These are phyloP conservation scores for Sporisorium sorghi DNA, from an alignment of 1,284 basidiomycete species.

Conservation along the genomic window DNA sequence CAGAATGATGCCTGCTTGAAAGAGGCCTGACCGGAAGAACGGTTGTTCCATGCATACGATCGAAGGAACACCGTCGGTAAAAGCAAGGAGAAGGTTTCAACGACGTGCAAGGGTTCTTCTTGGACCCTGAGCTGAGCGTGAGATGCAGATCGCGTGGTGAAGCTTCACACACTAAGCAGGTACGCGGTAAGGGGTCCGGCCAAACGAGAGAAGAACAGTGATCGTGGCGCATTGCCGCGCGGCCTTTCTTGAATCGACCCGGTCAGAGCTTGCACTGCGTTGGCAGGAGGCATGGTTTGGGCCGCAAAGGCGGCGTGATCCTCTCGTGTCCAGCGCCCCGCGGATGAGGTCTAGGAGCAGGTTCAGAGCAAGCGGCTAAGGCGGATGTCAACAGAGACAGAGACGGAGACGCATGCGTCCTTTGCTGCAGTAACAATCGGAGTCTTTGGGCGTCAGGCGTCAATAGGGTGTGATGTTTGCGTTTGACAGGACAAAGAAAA, in stretches of 20 bases:
- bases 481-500: background rate
- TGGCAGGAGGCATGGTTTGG: no score
- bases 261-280: no score
- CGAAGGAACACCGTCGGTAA: background rate
- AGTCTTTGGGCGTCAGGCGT: background rate
- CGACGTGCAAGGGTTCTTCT: background rate
- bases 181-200: background rate
- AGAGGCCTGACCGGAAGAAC: no score
- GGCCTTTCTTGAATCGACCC: no score
- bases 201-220: background rate
- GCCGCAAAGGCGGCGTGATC: no score
- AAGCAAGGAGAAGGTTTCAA: background rate
- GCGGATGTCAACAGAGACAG: background rate
- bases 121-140: background rate
- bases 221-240: no score
- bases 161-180: background rate
- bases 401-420: background rate
- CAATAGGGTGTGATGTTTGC: background rate
- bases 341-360: background rate
- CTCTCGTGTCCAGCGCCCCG: background rate
- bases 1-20: no score
- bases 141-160: background rate
- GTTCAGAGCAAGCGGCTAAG: background rate
- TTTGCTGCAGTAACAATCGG: background rate
- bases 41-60: background rate